Conservation (phyloP, 352 stramenopile species). For the Hyaloperonospora brassicae region DNA sequence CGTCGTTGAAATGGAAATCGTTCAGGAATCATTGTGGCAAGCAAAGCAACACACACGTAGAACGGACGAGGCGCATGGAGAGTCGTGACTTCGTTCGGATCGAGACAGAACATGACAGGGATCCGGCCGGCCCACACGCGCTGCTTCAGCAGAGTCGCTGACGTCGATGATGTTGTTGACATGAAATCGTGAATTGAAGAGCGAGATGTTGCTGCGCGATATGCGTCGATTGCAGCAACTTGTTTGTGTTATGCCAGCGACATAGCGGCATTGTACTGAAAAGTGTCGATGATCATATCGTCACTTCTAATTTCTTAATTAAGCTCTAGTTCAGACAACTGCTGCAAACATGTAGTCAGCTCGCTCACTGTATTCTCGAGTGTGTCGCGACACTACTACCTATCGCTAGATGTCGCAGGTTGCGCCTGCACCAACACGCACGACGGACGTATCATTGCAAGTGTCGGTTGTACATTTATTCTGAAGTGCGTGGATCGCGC, state of each 20-base stretch:
- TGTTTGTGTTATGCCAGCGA: background rate
- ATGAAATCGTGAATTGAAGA: background rate
- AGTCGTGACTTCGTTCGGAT: conserved; percentile 70
- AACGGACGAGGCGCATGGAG: conserved; percentile 69
- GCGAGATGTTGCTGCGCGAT: background rate
- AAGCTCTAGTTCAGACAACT: too few species aligned
- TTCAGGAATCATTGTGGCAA: background rate
- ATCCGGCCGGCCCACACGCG: conserved; percentile 57
- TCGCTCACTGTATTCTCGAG: too few species aligned
- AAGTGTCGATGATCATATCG: background rate
- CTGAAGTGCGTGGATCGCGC: too few species aligned
- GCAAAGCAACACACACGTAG: conserved; percentile 40
- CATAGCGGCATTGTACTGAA: background rate
- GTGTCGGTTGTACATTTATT: too few species aligned
- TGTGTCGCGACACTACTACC: too few species aligned
- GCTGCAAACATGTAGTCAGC: too few species aligned
- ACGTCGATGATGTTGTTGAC: conserved; percentile 5
- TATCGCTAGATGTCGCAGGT: too few species aligned
- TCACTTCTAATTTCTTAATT: too few species aligned
- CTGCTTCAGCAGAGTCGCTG: conserved; percentile 15
- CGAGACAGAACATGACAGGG: conserved; percentile 70
- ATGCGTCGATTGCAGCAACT: background rate
- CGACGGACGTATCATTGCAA: too few species aligned
- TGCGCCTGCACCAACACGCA: too few species aligned
- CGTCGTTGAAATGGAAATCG: background rate